Evolutionary conservation across 164 flowering plant genomes (phyloP), one percentile per base, ranked within the genome.

Genomic region (Chimonanthus salicifolius): DNA sequence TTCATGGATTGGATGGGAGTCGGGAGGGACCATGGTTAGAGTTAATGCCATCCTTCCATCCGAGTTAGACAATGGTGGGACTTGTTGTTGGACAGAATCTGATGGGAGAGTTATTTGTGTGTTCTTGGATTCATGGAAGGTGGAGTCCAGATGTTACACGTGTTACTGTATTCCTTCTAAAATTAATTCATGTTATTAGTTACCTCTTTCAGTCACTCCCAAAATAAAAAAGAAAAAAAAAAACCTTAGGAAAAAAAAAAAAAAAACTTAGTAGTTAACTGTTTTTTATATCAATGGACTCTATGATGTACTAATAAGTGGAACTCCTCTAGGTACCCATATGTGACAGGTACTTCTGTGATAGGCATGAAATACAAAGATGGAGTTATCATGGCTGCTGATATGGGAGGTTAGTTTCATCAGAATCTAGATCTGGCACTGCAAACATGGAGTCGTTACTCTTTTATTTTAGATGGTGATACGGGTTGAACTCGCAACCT

Each of bases 321-420:
- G 49, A 65, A 7, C 15, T 69, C 50, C 15, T 65, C 15, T 65
- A 92, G 98, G 88, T 76, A 81, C 50, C 98, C 98, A 0, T 92
- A 90, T 81, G 97, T 92, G 20, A 94, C 98, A 54, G 97, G 98
- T 0, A 87, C 98, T 2, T 94, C 98, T 3, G 97, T 94, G 62
- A 74, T 94, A 6, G 96, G 88, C 68, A 47, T 94, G 71, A 94
- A 94, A 74, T 94, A 92, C 82, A 91, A 87, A 75, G 98, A 94
- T 86, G 97, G 98, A 13, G 82, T 94, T 79, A 83, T 94, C 50
- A 86, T 94, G 88, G 92, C 92, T 79, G 86, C 97, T 80, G 98
- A 94, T 82, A 91, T 91, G 97, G 98, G 97, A 89, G 98, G 98
- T 94, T 18, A 20, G 51, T 18, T 63, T 15, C 47, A 62, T 10